phyloP scores from a whole-genome alignment of 345 rosid species.

The Noccaea caerulescens region DNA sequence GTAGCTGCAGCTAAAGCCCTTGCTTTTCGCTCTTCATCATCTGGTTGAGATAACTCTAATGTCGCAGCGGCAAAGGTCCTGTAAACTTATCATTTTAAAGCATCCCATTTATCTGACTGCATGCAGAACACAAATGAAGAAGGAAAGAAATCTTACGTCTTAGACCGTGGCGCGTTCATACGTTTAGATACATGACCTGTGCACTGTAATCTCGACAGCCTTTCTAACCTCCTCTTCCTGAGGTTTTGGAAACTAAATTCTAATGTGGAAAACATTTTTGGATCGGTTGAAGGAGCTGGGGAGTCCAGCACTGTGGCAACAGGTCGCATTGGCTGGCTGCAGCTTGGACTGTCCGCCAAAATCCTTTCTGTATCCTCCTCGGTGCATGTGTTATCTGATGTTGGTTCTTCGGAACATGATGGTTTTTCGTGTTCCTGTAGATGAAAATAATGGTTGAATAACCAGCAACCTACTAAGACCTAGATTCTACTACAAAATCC shows the following conservation, averaged over 20 bases:
- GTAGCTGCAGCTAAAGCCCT: conserved; percentile 87
- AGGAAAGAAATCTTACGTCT: conserved; percentile 33
- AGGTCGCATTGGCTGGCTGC: conserved; percentile 48
- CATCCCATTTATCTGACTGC: conserved; percentile 20
- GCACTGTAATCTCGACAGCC: conserved; percentile 56
- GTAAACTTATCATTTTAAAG: conserved; percentile 35
- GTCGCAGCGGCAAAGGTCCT: conserved; percentile 90
- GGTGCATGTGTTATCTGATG: conserved; percentile 45
- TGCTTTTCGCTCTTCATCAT: conserved; percentile 80
- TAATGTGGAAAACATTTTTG: conserved; percentile 61
- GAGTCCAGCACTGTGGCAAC: conserved; percentile 50
- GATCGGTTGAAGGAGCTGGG: conserved; percentile 53
- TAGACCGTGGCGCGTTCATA: conserved; percentile 54
- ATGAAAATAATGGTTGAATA: conserved; percentile 12
- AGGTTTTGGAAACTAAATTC: conserved; percentile 78
- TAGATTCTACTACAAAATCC: conserved; percentile 18
- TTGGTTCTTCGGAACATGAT: conserved; percentile 42
- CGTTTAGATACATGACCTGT: conserved; percentile 45
- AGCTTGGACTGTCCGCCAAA: conserved; percentile 47
- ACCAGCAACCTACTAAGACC: conserved; percentile 12
- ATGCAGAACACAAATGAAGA: conserved; percentile 16
- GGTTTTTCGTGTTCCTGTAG: conserved; percentile 51
- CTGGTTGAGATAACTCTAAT: conserved; percentile 78
- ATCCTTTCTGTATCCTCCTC: conserved; percentile 40
- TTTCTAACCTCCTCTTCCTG: conserved; percentile 62